These are phyloP conservation scores for Narthecium ossifragum DNA, from an alignment of 106 monocot species.

Conservation along the genomic window DNA sequence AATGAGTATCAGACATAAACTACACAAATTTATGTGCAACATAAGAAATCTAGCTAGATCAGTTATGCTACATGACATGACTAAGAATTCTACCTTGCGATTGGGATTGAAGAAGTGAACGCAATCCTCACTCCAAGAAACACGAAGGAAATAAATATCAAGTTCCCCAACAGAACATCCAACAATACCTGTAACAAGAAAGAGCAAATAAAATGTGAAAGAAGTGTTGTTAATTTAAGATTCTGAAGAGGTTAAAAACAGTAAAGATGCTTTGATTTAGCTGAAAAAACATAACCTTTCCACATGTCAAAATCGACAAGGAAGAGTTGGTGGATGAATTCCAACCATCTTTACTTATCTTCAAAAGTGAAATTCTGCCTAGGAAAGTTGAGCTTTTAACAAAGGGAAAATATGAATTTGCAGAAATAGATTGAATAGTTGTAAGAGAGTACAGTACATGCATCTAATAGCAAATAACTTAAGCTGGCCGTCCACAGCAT, in stretches of 20 bases:
- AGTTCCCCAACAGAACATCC: conserved; percentile 30
- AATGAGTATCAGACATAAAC: neutral
- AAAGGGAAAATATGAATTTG: neutral
- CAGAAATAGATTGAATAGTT: neutral
- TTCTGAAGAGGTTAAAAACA: too few species aligned
- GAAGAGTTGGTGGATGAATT: conserved; percentile 24
- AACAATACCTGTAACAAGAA: conserved; percentile 32
- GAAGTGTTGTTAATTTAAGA: neutral
- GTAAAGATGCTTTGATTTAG: too few species aligned
- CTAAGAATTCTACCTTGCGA: conserved; percentile 25
- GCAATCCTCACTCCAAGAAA: conserved; percentile 25
- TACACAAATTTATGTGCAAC: neutral
- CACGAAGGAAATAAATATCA: conserved; percentile 28
- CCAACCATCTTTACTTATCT: conserved; percentile 12
- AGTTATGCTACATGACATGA: too few species aligned
- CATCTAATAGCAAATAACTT: conserved; percentile 38
- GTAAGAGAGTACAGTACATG: conserved; percentile 68
- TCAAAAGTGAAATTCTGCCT: conserved; percentile 40
- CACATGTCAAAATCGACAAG: conserved; percentile 21
- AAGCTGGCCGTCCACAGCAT: conserved; percentile 30
- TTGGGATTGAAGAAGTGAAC: conserved; percentile 17
- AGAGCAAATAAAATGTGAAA: neutral
- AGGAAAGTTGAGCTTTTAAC: conserved; percentile 24
- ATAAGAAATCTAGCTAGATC: too few species aligned
- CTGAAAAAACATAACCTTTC: conserved; percentile 31